A percentile compares a stretch with the other conserved stretches of the same genome.
Evolutionary conservation across 108 stramenopile genomes (phyloP).

Genomic region (Nannochloropsis gaditana): DNA sequence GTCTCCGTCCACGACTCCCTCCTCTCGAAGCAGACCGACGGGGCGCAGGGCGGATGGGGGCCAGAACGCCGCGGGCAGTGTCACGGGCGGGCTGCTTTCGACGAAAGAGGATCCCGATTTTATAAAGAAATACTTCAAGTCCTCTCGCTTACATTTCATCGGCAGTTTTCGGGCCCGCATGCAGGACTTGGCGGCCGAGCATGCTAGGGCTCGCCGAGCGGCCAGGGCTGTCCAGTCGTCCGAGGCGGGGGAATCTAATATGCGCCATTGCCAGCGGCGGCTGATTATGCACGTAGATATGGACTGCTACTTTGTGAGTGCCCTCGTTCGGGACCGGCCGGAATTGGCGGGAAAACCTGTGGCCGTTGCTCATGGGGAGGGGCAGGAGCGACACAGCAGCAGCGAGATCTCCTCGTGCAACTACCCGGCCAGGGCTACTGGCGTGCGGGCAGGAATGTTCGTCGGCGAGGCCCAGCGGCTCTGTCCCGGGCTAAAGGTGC

Average conservation of each 20-base stretch:
- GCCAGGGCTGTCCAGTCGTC: background rate
- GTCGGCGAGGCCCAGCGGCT: constrained; percentile 72
- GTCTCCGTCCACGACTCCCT: background rate
- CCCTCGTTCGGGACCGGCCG: constrained; percentile 71
- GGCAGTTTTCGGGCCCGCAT: background rate
- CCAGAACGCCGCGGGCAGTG: background rate
- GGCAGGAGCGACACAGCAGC: constrained; percentile 25
- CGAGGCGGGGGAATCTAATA: background rate
- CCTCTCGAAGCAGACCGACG: background rate
- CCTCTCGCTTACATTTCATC: constrained; percentile 5
- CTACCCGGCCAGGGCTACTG: constrained; percentile 77
- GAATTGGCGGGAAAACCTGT: constrained; percentile 71
- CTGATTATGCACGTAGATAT: constrained; percentile 86
- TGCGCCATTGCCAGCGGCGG: constrained; percentile 23
- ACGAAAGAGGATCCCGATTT: constrained; percentile 52
- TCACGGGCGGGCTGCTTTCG: constrained; percentile 36
- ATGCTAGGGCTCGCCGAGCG: background rate
- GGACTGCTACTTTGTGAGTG: constrained; percentile 91
- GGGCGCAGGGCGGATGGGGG: background rate
- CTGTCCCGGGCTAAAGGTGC: constrained; percentile 74
- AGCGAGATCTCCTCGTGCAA: constrained; percentile 85
- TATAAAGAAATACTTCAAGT: constrained; percentile 49
- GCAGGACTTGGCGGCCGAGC: background rate
- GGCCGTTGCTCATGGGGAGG: constrained; percentile 70
- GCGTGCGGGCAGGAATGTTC: constrained; percentile 85